A percentile compares a stretch with the other conserved stretches of the same genome.
Conservation (phyloP, 495 filamentous ascomycete species). For the Talaromyces nanjingensis region DNA sequence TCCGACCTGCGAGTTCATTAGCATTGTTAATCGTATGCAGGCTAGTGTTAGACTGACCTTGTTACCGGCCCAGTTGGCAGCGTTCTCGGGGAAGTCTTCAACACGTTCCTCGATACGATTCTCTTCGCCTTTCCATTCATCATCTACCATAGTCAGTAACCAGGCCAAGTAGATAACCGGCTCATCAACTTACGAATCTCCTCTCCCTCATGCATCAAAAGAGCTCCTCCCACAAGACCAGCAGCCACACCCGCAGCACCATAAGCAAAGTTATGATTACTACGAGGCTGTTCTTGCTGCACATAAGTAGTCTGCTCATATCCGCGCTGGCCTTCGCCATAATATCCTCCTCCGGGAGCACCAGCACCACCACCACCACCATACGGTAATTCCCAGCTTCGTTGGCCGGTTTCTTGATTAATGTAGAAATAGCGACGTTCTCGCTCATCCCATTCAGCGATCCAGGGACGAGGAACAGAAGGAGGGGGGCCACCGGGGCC, state of each 20-base stretch:
- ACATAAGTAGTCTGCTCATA: slow-evolving; percentile 12
- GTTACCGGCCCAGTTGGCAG: slow-evolving; percentile 30
- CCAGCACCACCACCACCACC: too few relatives aligned
- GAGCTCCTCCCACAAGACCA: slow-evolving; percentile 44
- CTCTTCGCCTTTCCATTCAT: slow-evolving; percentile 24
- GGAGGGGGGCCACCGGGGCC: slow-evolving; percentile 25
- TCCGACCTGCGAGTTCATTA: slow-evolving; percentile 21
- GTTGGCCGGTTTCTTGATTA: slow-evolving; percentile 46
- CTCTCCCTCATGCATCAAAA: slow-evolving; percentile 39
- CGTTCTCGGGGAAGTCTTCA: slow-evolving; percentile 32
- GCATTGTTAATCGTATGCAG: neutral
- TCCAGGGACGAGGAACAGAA: slow-evolving; percentile 47
- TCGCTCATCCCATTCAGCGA: slow-evolving; percentile 43
- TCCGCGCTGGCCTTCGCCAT: slow-evolving; percentile 12
- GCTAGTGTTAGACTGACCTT: slow-evolving; percentile 17
- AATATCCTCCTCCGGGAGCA: slow-evolving; percentile 15
- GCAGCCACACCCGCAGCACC: slow-evolving; percentile 43
- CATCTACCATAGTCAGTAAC: slow-evolving; percentile 20
- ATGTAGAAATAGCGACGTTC: slow-evolving; percentile 49
- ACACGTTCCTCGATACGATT: slow-evolving; percentile 24
- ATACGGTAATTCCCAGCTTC: slow-evolving; percentile 43
- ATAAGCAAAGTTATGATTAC: slow-evolving; percentile 34
- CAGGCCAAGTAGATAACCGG: slow-evolving; percentile 19
- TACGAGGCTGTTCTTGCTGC: slow-evolving; percentile 16
- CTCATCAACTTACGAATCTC: slow-evolving; percentile 31